A percentile compares a stretch with the other conserved stretches of the same genome.
phyloP scores from a whole-genome alignment of 805 yeast genomes.

The Spathaspora passalidarum region DNA sequence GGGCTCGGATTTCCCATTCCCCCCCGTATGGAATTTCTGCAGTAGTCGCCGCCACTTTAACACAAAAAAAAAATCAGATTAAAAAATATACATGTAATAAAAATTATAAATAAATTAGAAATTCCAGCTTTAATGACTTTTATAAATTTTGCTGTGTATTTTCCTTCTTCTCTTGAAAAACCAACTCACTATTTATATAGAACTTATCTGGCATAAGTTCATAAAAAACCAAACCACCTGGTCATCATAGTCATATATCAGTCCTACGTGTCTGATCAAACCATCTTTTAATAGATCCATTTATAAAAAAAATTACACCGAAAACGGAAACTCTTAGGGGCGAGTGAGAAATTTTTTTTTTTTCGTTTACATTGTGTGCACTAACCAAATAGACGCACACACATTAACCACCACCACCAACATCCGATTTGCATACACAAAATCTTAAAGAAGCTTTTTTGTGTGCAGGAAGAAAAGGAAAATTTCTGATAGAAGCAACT shows the following conservation, averaged over 20 bases:
- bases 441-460: background rate
- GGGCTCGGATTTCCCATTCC: background rate
- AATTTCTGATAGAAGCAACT: background rate
- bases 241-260: background rate
- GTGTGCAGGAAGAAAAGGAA: background rate
- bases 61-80: background rate
- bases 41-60: too few species aligned
- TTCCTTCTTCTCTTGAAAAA: background rate
- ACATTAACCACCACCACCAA: background rate
- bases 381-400: background rate
- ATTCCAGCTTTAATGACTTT: background rate
- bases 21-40: background rate
- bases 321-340: background rate
- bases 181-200: background rate
- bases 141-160: background rate
- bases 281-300: background rate
- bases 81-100: background rate
- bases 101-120: background rate
- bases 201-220: slow-evolving; percentile 1
- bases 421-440: background rate
- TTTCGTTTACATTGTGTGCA: background rate
- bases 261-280: background rate
- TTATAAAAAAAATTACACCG: background rate
- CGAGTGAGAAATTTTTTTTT: background rate
- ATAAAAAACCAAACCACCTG: background rate